phyloP scores from a whole-genome alignment of 257 asterid species.

The Linaria vulgaris region DNA sequence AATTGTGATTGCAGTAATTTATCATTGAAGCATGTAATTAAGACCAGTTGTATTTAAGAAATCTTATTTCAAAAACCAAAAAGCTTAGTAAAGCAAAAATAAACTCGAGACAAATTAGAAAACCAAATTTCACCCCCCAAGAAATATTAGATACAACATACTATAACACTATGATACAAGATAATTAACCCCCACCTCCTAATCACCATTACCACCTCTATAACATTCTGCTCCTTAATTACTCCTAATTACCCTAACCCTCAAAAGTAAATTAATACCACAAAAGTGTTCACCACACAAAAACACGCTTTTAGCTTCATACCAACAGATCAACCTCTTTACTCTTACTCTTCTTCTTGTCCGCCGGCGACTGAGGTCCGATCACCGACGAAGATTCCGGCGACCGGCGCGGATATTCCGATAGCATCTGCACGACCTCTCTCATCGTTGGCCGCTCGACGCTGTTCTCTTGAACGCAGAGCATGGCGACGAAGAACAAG shows the following conservation, averaged over 20 bases:
- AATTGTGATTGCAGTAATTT: too few species aligned
- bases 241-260: conserved; percentile 18
- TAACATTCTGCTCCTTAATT: conserved; percentile 17
- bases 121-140: conserved; percentile 22
- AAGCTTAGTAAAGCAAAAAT: too few species aligned
- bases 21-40: too few species aligned
- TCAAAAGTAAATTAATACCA: neutral
- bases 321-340: conserved; percentile 39
- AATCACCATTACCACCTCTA: conserved; percentile 23
- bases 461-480: conserved; percentile 74
- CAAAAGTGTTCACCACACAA: neutral
- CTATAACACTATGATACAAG: conserved; percentile 32
- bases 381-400: conserved; percentile 42
- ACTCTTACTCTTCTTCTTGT: conserved; percentile 28
- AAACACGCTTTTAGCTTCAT: conserved; percentile 23
- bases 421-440: conserved; percentile 89
- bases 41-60: too few species aligned
- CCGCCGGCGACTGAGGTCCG: neutral
- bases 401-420: conserved; percentile 64
- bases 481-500: conserved; percentile 81
- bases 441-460: conserved; percentile 91
- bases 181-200: conserved; percentile 14
- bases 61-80: too few species aligned
- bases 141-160: conserved; percentile 24
- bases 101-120: too few species aligned